phyloP scores from a whole-genome alignment of 495 filamentous ascomycete genomes.

The Lasiosphaeriaceae sp. region DNA sequence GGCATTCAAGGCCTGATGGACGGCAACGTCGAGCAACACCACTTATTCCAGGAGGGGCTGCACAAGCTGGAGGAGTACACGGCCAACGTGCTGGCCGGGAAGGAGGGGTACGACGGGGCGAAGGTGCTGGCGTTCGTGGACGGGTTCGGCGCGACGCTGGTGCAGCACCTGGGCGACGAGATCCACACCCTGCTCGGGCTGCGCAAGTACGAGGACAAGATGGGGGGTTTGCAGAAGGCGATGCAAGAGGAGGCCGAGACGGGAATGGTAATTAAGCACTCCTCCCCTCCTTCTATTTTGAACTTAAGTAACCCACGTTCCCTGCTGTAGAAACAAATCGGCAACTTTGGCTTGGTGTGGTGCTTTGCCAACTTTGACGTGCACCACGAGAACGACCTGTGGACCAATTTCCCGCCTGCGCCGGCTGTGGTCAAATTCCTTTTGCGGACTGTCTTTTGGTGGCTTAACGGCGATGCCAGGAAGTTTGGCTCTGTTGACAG shows the following conservation, averaged over 20 bases:
- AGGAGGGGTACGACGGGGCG: constrained; percentile 29
- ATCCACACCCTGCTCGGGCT: constrained; percentile 33
- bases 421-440: constrained; percentile 25
- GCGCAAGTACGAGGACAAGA: constrained; percentile 26
- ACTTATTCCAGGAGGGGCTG: constrained; percentile 37
- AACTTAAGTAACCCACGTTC: too few species aligned
- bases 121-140: constrained; percentile 38
- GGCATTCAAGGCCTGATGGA: constrained; percentile 44
- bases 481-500: constrained; percentile 33
- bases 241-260: constrained; percentile 23
- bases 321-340: constrained; percentile 20
- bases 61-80: constrained; percentile 33
- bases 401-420: constrained; percentile 31
- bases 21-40: constrained; percentile 42
- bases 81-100: constrained; percentile 13
- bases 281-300: too few species aligned
- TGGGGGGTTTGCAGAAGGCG: constrained; percentile 11
- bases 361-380: constrained; percentile 40
- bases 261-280: constrained; percentile 14
- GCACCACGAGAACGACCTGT: constrained; percentile 34
- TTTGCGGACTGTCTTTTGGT: constrained; percentile 20
- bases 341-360: constrained; percentile 15
- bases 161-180: constrained; percentile 41
- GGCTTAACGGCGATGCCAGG: constrained; percentile 23
- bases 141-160: constrained; percentile 32